A percentile compares a stretch with the other conserved stretches of the same genome.
phyloP scores from a whole-genome alignment of 2,329 filamentous ascomycete genomes.

The Cercospora canescens region DNA sequence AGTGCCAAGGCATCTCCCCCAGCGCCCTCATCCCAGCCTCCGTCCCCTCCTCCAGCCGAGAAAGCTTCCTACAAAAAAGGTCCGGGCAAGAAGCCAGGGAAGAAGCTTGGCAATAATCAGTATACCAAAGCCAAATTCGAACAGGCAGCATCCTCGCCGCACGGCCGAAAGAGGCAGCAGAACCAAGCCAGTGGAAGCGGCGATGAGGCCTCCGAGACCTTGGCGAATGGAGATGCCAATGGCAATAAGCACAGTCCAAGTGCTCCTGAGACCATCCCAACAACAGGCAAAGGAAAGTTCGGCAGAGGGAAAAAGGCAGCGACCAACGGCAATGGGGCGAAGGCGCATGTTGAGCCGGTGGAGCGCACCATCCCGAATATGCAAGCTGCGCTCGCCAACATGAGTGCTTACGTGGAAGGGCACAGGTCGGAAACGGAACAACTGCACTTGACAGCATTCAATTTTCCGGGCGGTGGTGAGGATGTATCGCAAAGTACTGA shows the following conservation, averaged over 20 bases:
- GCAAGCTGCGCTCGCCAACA: conserved; percentile 22
- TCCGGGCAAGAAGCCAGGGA: conserved; percentile 53
- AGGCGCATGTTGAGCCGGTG: conserved; percentile 19
- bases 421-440: conserved; percentile 19
- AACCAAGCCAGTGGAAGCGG: conserved; percentile 34
- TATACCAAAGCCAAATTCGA: conserved; percentile 64
- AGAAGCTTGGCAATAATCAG: conserved; percentile 73
- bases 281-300: conserved; percentile 36
- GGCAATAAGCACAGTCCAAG: conserved; percentile 34
- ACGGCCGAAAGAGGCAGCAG: conserved; percentile 30
- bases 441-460: not conserved
- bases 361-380: conserved; percentile 29
- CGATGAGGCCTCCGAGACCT: conserved; percentile 34
- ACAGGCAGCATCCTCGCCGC: conserved; percentile 53
- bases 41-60: conserved; percentile 39
- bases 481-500: conserved; percentile 6
- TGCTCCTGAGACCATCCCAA: conserved; percentile 47
- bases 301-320: conserved; percentile 31
- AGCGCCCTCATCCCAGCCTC: conserved; percentile 45
- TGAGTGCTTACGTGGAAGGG: conserved; percentile 20
- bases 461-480: conserved; percentile 1
- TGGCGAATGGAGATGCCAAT: conserved; percentile 41
- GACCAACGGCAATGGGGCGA: conserved; percentile 18
- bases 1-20: conserved; percentile 39
- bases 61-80: conserved; percentile 61